These are phyloP conservation scores for Pseudogymnoascus sp. DNA, from an alignment of 2,329 filamentous ascomycete species.

Conservation along the genomic window DNA sequence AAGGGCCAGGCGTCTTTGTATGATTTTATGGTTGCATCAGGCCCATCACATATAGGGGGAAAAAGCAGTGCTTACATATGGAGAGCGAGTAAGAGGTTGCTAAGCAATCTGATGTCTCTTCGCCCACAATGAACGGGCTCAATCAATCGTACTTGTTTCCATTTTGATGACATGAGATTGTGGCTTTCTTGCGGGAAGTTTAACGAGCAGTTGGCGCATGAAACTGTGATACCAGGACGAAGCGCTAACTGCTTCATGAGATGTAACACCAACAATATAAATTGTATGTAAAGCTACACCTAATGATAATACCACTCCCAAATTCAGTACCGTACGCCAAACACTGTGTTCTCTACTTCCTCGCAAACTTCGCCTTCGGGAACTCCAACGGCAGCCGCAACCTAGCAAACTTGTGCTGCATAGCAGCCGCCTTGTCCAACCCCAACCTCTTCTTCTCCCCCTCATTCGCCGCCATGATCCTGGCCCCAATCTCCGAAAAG, in stretches of 20 bases:
- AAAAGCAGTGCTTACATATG: neutral
- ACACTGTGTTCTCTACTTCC: conserved; percentile 13
- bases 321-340: neutral
- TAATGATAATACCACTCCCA: neutral
- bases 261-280: neutral
- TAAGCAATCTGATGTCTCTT: neutral
- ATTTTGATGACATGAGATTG: neutral
- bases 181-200: neutral
- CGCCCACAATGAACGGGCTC: neutral
- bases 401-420: conserved; percentile 57
- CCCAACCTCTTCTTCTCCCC: conserved; percentile 41
- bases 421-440: conserved; percentile 51
- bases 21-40: neutral
- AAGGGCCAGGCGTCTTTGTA: neutral
- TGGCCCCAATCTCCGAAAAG: conserved; percentile 68
- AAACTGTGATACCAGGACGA: neutral
- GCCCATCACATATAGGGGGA: neutral
- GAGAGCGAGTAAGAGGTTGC: neutral
- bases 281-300: conserved; percentile 3
- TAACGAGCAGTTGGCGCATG: neutral
- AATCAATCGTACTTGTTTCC: neutral
- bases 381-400: conserved; percentile 74
- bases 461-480: conserved; percentile 40
- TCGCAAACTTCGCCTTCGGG: conserved; percentile 46
- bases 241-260: neutral